These are phyloP conservation scores for Nemania abortiva DNA, from an alignment of 2,329 filamentous ascomycete genomes.

Conservation along the genomic window DNA sequence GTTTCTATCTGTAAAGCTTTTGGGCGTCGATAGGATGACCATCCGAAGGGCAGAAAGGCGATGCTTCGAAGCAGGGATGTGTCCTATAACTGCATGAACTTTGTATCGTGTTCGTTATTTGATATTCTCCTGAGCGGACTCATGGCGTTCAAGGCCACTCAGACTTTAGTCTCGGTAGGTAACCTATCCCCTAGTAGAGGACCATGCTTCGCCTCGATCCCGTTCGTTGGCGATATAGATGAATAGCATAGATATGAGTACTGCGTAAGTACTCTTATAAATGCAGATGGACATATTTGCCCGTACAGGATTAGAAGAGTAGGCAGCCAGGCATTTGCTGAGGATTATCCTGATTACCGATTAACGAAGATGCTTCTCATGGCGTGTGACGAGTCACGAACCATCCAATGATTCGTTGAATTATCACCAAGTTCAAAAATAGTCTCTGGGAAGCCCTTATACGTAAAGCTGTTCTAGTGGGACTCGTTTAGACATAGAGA, in stretches of 20 bases:
- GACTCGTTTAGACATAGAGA: background rate
- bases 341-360: constrained; percentile 1
- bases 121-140: background rate
- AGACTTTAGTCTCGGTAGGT: background rate
- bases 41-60: background rate
- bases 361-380: background rate
- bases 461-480: background rate
- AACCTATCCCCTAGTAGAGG: background rate
- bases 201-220: background rate
- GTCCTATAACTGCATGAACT: background rate
- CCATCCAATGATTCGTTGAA: background rate
- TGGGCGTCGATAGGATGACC: background rate
- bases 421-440: too few species aligned
- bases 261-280: background rate
- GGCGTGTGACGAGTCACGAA: background rate
- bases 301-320: background rate
- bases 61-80: background rate
- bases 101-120: background rate
- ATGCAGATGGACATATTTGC: background rate
- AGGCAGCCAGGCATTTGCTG: background rate
- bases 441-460: too few species aligned
- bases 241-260: background rate
- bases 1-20: background rate
- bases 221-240: too few species aligned
- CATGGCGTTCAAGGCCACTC: background rate